Conservation (phyloP, 2,329 filamentous ascomycete species). For the Drechslerella dactyloides region DNA sequence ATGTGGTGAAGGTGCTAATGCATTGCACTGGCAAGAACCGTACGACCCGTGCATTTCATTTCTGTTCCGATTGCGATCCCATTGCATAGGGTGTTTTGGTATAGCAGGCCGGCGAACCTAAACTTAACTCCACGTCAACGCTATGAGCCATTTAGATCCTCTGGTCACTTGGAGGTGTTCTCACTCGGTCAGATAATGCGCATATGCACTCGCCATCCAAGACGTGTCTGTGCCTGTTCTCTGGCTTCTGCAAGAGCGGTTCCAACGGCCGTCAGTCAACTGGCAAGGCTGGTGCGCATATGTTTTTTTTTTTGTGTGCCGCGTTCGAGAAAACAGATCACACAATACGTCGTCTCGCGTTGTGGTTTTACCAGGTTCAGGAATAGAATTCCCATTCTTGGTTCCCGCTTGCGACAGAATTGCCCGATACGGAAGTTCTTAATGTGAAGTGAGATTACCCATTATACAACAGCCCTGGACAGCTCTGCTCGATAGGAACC, state of each 20-base stretch:
- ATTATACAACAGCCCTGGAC: background rate
- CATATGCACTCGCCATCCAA: background rate
- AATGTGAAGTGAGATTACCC: background rate
- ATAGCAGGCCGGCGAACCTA: no score
- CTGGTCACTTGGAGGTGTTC: background rate
- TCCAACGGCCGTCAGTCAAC: background rate
- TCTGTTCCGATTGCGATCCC: background rate
- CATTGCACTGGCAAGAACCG: background rate
- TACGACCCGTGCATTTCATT: background rate
- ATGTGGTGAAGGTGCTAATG: background rate
- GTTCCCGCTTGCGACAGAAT: constrained; percentile 5
- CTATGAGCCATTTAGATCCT: background rate
- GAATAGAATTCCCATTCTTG: constrained; percentile 4
- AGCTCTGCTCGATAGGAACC: background rate
- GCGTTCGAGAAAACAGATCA: background rate
- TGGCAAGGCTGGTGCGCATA: background rate
- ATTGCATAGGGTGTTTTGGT: background rate
- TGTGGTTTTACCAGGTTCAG: background rate
- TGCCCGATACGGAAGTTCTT: background rate
- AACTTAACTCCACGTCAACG: background rate
- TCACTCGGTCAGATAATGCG: constrained; percentile 3
- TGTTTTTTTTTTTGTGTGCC: background rate
- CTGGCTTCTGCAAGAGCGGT: no score
- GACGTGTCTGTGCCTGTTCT: background rate
- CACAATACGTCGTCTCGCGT: background rate